Evolutionary conservation across 768 basidiomycete species (phyloP).

Genomic region (Favolaschia claudopus): DNA sequence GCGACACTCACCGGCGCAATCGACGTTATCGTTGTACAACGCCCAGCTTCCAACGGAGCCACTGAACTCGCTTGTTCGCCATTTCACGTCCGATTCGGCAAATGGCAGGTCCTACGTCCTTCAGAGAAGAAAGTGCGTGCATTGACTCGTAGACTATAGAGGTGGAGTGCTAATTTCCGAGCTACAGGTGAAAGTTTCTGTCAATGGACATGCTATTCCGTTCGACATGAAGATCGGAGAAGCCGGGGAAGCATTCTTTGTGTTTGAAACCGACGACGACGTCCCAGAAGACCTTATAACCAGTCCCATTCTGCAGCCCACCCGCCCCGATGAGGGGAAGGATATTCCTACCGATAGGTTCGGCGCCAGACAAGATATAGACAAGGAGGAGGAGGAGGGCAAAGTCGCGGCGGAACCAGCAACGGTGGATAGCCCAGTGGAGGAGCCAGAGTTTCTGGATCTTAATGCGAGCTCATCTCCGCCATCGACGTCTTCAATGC

Average conservation of each 20-base stretch:
- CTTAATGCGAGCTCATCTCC: constrained; percentile 66
- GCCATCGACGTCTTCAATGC: constrained; percentile 3
- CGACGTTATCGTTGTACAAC: constrained; percentile 95
- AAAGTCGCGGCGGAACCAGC: constrained; percentile 18
- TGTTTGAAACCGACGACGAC: constrained; percentile 96
- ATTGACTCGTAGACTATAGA: neutral
- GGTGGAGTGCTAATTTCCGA: neutral
- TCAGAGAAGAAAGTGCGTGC: constrained; percentile 85
- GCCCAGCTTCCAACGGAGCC: constrained; percentile 67
- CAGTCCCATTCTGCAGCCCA: constrained; percentile 84
- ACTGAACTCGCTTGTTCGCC: constrained; percentile 88
- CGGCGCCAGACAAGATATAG: constrained; percentile 46
- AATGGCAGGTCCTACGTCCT: constrained; percentile 93
- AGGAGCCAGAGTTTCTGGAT: constrained; percentile 87
- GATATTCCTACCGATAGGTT: constrained; percentile 46
- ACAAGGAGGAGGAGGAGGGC: constrained; percentile 33
- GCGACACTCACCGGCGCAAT: constrained; percentile 97
- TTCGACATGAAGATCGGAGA: constrained; percentile 99
- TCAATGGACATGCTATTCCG: constrained; percentile 87
- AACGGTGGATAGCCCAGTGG: constrained; percentile 25
- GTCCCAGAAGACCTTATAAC: constrained; percentile 94
- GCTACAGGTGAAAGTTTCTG: constrained; percentile 81
- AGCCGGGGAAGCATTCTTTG: constrained; percentile 98
- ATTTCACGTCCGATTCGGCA: constrained; percentile 97
- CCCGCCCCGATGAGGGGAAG: constrained; percentile 49